A percentile compares a stretch with the other conserved stretches of the same genome.
Conservation (phyloP, 2,329 filamentous ascomycete genomes). For the Sclerotinia nivalis region DNA sequence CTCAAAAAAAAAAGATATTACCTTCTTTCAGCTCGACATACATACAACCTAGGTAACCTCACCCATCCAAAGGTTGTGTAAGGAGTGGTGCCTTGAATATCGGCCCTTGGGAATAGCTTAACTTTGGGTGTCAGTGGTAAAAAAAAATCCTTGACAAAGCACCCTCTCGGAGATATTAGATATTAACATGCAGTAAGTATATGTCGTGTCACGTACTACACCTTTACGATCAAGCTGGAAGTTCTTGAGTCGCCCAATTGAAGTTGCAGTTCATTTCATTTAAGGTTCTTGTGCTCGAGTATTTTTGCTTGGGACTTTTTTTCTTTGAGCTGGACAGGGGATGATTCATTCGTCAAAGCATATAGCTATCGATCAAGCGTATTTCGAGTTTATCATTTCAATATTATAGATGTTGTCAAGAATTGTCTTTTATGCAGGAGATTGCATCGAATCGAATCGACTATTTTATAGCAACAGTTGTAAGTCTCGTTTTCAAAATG, state of each 20-base stretch:
- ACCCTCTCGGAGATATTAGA: not conserved
- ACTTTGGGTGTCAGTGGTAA: not conserved
- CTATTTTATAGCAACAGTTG: not conserved
- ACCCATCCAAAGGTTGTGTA: not conserved
- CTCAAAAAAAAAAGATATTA: too few relatives aligned
- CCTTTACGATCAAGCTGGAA: too few relatives aligned
- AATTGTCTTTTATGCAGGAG: not conserved
- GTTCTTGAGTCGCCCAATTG: too few relatives aligned
- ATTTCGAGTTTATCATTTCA: not conserved
- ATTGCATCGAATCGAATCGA: not conserved
- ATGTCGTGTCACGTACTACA: not conserved
- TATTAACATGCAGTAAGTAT: not conserved
- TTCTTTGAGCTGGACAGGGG: not conserved
- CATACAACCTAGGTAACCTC: not conserved
- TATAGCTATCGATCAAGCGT: not conserved
- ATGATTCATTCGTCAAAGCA: not conserved
- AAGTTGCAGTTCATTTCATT: too few relatives aligned
- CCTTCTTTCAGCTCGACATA: not conserved
- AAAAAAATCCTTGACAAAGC: not conserved
- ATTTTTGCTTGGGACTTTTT: not conserved
- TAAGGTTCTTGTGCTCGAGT: not conserved
- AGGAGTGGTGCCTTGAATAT: slow-evolving; percentile 5
- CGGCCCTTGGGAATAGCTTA: not conserved
- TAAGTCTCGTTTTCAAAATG: not conserved
- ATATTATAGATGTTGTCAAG: not conserved